A percentile compares a stretch with the other conserved stretches of the same genome.
phyloP scores from a whole-genome alignment of 345 rosid species.

The Zanthoxylum bungeanum region DNA sequence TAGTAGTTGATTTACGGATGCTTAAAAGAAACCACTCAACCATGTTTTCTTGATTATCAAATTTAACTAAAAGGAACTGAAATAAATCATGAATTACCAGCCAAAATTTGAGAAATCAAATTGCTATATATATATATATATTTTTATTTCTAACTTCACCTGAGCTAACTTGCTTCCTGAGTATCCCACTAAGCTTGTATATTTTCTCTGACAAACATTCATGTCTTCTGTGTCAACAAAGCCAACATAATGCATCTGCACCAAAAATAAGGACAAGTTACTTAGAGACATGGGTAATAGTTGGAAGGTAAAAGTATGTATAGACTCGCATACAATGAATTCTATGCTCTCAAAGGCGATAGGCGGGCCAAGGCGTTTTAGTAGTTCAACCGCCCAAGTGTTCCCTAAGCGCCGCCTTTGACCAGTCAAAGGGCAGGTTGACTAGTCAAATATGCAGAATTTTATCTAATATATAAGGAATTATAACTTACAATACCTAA shows the following conservation, averaged over 20 bases:
- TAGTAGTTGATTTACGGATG: not conserved
- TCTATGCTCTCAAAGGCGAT: no score
- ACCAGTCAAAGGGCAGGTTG: no score
- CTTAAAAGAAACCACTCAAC: not conserved
- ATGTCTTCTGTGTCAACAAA: constrained; percentile 88
- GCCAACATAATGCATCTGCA: constrained; percentile 91
- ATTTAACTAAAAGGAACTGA: not conserved
- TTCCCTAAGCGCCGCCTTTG: no score
- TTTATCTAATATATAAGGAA: no score
- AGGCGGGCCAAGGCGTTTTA: no score
- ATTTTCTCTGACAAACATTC: constrained; percentile 69
- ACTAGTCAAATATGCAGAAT: no score
- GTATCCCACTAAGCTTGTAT: constrained; percentile 72
- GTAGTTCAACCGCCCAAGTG: no score
- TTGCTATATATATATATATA: not conserved
- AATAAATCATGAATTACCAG: not conserved
- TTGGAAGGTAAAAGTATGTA: constrained; percentile 11
- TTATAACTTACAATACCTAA: no score
- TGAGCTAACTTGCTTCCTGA: constrained; percentile 83
- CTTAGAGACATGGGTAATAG: constrained; percentile 6
- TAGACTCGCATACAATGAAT: not conserved
- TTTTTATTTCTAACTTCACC: constrained; percentile 41
- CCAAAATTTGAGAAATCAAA: not conserved
- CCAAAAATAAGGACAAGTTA: constrained; percentile 15
- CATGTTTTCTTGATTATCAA: not conserved